Evolutionary conservation across 352 stramenopile genomes (phyloP), one percentile per base, ranked within the genome.

Genomic region (Phytophthora parvispora): DNA sequence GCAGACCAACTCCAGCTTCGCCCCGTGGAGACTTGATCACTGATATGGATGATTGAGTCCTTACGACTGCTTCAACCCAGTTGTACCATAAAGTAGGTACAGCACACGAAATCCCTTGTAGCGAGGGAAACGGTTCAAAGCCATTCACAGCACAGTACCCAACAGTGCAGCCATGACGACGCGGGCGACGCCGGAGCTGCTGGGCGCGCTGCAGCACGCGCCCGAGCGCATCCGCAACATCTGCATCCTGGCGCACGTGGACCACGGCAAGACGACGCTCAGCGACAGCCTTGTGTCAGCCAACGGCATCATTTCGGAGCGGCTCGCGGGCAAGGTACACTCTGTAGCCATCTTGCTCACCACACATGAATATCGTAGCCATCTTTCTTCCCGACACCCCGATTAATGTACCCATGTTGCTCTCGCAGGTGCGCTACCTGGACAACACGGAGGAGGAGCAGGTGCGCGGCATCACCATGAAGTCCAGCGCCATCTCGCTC

Each of bases 221-320:
- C 89, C 86, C 20, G 84, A 86, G 29, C 84, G 92, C 78, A 94
- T 98, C 70, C 90, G 94, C 69, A 98, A 98, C 80, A 97, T 99
- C 57, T 99, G 96, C 81, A 98, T 99, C 71, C 72, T 99, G 27
- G 96, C 96, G 31, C 84, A 99, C 75, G 95, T 99, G 20, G 97
- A 99, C 86, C 97, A 99, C 62, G 86, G 87, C 45, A 94, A 94
- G 79, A 96, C 84, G 36, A 97, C 89, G 52, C 86, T 99, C 32
- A 98, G 94, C 47, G 97, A 99, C 83, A 97, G 91, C 72, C 85
- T 99, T 18, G 93, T 99, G 61, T 97, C 96, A 62, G 91, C 94
- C 45, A 99, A 99, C 77, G 97, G 97, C 18, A 98, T 99, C 74
- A 99, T 99, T 75, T 98, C 90, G n/a, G 92, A 98, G 75, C 96